Evolutionary conservation across 2,329 filamentous ascomycete species (phyloP).

Genomic region (Alternaria sp.): DNA sequence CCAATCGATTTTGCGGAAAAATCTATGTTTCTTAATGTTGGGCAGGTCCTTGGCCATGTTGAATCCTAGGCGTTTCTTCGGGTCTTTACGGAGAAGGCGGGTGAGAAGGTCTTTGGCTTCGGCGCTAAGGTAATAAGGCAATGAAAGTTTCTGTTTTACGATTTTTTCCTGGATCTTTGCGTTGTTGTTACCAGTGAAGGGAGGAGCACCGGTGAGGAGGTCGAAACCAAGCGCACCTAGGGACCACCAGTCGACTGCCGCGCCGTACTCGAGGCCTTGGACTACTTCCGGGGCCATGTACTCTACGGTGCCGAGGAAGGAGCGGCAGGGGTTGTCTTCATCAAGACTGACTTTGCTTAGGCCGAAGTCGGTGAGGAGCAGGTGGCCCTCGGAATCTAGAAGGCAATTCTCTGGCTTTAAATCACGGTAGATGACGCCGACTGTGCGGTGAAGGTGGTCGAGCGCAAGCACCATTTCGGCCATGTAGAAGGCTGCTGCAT

Average conservation of each 20-base stretch:
- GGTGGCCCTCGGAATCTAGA: slow-evolving; percentile 87
- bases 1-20: slow-evolving; percentile 98
- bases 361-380: slow-evolving; percentile 95
- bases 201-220: slow-evolving; percentile 88
- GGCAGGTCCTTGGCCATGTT: slow-evolving; percentile 89
- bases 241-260: slow-evolving; percentile 98
- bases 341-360: slow-evolving; percentile 92
- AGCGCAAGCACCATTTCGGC: slow-evolving; percentile 96
- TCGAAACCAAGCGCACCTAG: slow-evolving; percentile 93
- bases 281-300: slow-evolving; percentile 99
- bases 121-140: slow-evolving; percentile 89
- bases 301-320: slow-evolving; percentile 91
- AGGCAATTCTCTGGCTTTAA: slow-evolving; percentile 98
- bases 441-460: slow-evolving; percentile 88
- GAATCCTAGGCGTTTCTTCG: slow-evolving; percentile 85
- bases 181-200: slow-evolving; percentile 90
- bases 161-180: slow-evolving; percentile 97
- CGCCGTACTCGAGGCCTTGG: slow-evolving; percentile 86
- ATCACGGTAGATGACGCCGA: slow-evolving; percentile 96
- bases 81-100: slow-evolving; percentile 89
- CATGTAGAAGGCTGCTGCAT: slow-evolving; percentile 95
- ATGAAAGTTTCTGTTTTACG: slow-evolving; percentile 84
- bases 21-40: slow-evolving; percentile 89
- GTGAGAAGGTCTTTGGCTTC: slow-evolving; percentile 96
- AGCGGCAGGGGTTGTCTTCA: slow-evolving; percentile 77